Evolutionary conservation across 352 stramenopile genomes (phyloP).

Genomic region (Phytophthora fragariae): DNA sequence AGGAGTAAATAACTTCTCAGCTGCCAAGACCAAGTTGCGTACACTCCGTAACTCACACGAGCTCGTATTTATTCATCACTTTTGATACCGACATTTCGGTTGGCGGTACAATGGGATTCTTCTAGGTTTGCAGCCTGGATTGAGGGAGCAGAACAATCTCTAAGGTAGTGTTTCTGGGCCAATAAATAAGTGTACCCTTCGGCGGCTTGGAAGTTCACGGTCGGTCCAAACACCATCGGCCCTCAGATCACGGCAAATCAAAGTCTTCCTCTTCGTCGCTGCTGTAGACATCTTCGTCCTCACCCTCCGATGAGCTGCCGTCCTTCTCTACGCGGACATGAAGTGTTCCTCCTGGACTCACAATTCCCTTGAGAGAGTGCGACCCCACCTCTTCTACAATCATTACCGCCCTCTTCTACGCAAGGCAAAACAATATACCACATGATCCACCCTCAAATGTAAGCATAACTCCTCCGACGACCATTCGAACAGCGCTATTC

Average conservation of each 20-base stretch:
- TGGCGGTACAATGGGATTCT: slow-evolving; percentile 6
- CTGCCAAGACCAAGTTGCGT: background rate
- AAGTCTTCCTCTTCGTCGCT: slow-evolving; percentile 43
- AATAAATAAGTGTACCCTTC: slow-evolving; percentile 37
- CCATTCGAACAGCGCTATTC: background rate
- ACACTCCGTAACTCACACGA: slow-evolving; percentile 14
- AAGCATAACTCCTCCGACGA: background rate
- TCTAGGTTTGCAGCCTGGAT: background rate
- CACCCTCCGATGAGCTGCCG: slow-evolving; percentile 56
- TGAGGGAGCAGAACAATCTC: background rate
- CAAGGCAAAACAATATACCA: background rate
- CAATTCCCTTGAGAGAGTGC: slow-evolving; percentile 56
- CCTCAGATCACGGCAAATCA: slow-evolving; percentile 31
- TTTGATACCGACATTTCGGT: background rate
- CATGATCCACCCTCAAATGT: background rate
- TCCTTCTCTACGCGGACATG: slow-evolving; percentile 66
- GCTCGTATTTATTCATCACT: slow-evolving; percentile 38
- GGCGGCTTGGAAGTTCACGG: background rate
- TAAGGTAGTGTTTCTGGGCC: background rate
- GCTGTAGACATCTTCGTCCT: slow-evolving; percentile 44
- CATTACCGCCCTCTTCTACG: slow-evolving; percentile 51
- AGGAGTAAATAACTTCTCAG: slow-evolving; percentile 19
- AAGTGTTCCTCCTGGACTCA: slow-evolving; percentile 73
- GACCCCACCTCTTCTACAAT: slow-evolving; percentile 55
- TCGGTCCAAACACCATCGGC: background rate